Base-by-base conservation (phyloP, 176 grass and related monocot species). In the Avena atlantica region DNA sequence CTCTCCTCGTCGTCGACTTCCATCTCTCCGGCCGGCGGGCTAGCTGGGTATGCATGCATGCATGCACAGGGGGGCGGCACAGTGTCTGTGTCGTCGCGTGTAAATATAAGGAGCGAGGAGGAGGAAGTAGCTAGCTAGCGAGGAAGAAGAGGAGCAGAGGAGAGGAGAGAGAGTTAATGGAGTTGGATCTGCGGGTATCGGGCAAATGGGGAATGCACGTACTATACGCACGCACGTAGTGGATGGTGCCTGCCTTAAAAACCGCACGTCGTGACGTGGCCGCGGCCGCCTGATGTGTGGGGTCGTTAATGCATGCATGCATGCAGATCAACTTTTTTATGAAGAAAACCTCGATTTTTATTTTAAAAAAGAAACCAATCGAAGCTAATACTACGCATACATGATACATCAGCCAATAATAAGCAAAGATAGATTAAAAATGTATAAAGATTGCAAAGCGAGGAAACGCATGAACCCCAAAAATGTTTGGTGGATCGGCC, bases 211-310 rank as follows among this genome's bases (percentile, higher is more conserved):
- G 49, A 29, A 23, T 72, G 81, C 53, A 70, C 64, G 65, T 78
- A 82, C 29, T n/a, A 2, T 1, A 29, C 29, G 29, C 29, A 29
- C 53, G 53, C 47, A 76, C 88, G 67, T 68, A 64, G 45, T 90
- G 84, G 67, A 44, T 74, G 89, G 83, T 88, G 78, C 67, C 12
- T 12, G 87, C 87, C 67, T 82, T 94, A 89, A 94, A 73, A 74
- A 31, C 29, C 14, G 83, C 44, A 67, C 11, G 14, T 2, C 66
- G 44, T 83, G 70, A n/a, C 15, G 13, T 19, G 4, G 9, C 47
- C 45, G 45, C 71, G 25, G 23, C 72, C 72, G 27, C 42, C 21
- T 8, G 25, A 57, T 15, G 64, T 34, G 63, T 66, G 72, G 45
- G 72, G 72, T 17, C 12, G 74, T 76, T 53, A 77, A 53, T 56